phyloP scores from a whole-genome alignment of 495 filamentous ascomycete genomes.

The Thermochaetoides thermophila region DNA sequence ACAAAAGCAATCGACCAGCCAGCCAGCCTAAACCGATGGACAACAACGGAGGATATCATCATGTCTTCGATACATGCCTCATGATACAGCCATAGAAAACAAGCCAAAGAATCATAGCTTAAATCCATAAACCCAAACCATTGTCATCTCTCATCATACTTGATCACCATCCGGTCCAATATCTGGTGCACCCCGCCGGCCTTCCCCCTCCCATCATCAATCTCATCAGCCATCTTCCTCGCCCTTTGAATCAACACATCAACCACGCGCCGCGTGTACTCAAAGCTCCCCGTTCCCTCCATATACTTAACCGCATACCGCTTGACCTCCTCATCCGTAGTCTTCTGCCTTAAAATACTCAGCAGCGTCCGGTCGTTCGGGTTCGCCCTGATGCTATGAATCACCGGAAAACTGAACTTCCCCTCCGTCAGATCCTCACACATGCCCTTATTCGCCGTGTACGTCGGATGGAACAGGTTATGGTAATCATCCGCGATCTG shows the following conservation, averaged over 20 bases:
- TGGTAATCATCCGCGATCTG: slow-evolving; percentile 96
- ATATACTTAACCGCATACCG: slow-evolving; percentile 83
- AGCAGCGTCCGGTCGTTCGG: slow-evolving; percentile 68
- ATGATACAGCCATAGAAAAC: no score
- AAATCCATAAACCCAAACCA: background rate
- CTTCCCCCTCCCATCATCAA: slow-evolving; percentile 41
- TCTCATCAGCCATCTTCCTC: slow-evolving; percentile 46
- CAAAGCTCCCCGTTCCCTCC: slow-evolving; percentile 78
- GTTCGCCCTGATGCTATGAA: slow-evolving; percentile 79
- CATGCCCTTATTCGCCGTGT: slow-evolving; percentile 81
- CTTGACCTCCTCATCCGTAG: slow-evolving; percentile 77
- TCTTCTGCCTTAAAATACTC: slow-evolving; percentile 85
- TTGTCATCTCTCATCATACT: slow-evolving; percentile 2
- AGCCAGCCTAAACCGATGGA: no score
- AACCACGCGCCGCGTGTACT: slow-evolving; percentile 64
- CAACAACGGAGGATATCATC: no score
- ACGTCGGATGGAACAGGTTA: slow-evolving; percentile 60
- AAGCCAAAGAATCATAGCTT: background rate
- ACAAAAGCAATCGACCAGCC: no score
- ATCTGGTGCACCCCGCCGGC: slow-evolving; percentile 34
- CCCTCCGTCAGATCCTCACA: slow-evolving; percentile 96
- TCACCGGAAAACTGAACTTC: slow-evolving; percentile 95
- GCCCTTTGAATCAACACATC: slow-evolving; percentile 51
- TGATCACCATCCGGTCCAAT: slow-evolving; percentile 30
- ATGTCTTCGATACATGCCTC: no score